Conservation (phyloP, 1,284 basidiomycete genomes). For the Marasmius fiardii region DNA sequence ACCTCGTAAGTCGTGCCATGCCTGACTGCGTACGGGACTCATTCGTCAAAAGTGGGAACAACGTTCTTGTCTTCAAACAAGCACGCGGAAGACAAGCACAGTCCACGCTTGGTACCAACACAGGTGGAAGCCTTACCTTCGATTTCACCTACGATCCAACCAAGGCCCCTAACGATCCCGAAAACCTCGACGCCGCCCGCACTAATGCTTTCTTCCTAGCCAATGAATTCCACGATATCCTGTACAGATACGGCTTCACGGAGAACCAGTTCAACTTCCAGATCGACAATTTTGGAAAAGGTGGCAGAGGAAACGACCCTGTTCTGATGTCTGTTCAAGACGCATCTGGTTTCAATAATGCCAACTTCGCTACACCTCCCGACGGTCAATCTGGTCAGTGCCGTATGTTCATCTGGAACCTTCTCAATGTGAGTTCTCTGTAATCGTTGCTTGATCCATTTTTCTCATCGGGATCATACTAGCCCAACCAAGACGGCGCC, state of each 20-base stretch:
- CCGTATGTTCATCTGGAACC: conserved; percentile 35
- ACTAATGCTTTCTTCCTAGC: conserved; percentile 50
- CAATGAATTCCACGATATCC: conserved; percentile 48
- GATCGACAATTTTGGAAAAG: conserved; percentile 11
- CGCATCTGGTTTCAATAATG: conserved; percentile 30
- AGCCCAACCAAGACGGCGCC: conserved; percentile 32
- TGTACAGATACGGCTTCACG: conserved; percentile 33
- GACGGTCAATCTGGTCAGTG: conserved; percentile 30
- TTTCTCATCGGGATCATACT: not conserved
- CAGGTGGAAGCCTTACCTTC: conserved; percentile 23
- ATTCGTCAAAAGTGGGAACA: conserved; percentile 27
- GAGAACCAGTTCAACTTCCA: conserved; percentile 12
- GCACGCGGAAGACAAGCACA: conserved; percentile 9
- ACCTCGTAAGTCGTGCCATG: conserved; percentile 13
- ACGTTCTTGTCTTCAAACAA: conserved; percentile 32
- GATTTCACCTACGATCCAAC: conserved; percentile 33
- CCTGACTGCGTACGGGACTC: too few relatives aligned
- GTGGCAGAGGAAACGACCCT: conserved; percentile 32
- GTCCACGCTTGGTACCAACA: conserved; percentile 16
- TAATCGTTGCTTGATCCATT: not conserved
- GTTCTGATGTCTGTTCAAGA: conserved; percentile 36
- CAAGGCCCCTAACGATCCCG: conserved; percentile 17
- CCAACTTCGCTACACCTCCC: conserved; percentile 29
- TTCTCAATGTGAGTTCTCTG: conserved; percentile 22
- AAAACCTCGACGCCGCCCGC: conserved; percentile 43